phyloP scores from a whole-genome alignment of 163 green algal genomes.

The Trebouxiophyceae sp. region DNA sequence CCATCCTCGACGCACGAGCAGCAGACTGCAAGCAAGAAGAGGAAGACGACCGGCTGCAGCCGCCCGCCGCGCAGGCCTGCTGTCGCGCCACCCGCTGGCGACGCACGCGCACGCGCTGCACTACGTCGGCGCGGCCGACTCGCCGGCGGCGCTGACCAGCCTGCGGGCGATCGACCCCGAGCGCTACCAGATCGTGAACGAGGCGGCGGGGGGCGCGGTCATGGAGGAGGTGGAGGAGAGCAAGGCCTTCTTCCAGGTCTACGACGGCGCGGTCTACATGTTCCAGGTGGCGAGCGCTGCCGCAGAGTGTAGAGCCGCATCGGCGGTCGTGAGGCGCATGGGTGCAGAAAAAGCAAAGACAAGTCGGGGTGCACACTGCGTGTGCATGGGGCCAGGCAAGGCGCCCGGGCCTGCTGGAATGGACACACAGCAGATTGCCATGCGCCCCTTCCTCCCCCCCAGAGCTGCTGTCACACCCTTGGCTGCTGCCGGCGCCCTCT shows the following conservation, averaged over 20 bases:
- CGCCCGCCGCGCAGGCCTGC: background rate
- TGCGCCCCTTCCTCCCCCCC: too few relatives aligned
- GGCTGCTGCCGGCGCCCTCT: too few relatives aligned
- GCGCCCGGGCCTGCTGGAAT: too few relatives aligned
- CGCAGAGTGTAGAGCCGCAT: too few relatives aligned
- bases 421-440: too few relatives aligned
- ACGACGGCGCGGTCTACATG: conserved; percentile 88
- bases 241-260: conserved; percentile 90
- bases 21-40: background rate
- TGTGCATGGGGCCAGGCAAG: too few relatives aligned
- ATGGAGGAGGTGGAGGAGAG: conserved; percentile 87
- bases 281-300: conserved; percentile 51
- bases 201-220: conserved; percentile 35
- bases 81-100: conserved; percentile 25
- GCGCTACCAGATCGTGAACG: conserved; percentile 72
- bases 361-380: too few relatives aligned
- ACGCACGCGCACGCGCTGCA: conserved; percentile 24
- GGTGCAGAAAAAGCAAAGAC: too few relatives aligned
- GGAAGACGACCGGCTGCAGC: too few relatives aligned
- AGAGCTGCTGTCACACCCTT: too few relatives aligned
- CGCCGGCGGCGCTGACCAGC: conserved; percentile 48
- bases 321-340: too few relatives aligned
- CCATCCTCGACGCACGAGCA: too few relatives aligned
- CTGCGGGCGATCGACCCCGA: conserved; percentile 85
- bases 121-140: conserved; percentile 47